Evolutionary conservation across 1,139 yeast species (phyloP).

Genomic region (Sugiyamaella castrensis): DNA sequence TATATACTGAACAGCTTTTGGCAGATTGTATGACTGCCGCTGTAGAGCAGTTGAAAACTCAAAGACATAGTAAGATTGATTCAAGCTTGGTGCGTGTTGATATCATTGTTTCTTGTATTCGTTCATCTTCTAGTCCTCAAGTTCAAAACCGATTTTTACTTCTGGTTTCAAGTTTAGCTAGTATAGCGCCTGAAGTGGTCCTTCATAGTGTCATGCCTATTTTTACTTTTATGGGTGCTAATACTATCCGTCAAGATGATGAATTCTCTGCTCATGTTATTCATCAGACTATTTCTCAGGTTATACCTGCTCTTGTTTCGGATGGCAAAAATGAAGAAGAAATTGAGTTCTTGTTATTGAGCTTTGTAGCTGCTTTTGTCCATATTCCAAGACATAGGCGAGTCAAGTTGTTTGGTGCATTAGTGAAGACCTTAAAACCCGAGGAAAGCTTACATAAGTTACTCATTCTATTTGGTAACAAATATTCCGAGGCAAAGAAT

Average conservation of each 20-base stretch:
- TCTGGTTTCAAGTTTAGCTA: conserved; percentile 83
- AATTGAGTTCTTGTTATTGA: conserved; percentile 77
- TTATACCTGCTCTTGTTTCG: conserved; percentile 82
- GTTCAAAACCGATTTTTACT: conserved; percentile 84
- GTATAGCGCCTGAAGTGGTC: conserved; percentile 85
- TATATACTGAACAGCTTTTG: conserved; percentile 85
- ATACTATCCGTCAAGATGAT: conserved; percentile 93
- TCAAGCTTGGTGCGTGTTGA: conserved; percentile 81
- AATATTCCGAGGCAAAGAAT: conserved; percentile 53
- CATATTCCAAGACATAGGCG: conserved; percentile 97
- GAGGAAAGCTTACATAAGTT: conserved; percentile 64
- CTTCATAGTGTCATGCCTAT: conserved; percentile 98
- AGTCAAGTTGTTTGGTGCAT: conserved; percentile 73
- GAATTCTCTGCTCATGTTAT: conserved; percentile 91
- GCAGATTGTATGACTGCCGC: conserved; percentile 81
- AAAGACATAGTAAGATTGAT: conserved; percentile 42
- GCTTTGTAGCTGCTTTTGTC: conserved; percentile 89
- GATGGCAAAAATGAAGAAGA: conserved; percentile 59
- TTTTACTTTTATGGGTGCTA: conserved; percentile 98
- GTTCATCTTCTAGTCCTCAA: conserved; percentile 88
- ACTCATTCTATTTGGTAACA: conserved; percentile 75
- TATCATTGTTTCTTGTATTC: conserved; percentile 81
- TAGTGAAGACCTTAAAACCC: conserved; percentile 75
- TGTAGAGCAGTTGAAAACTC: conserved; percentile 44
- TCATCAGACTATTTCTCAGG: conserved; percentile 85